These are phyloP conservation scores for Vaccinium corymbosum DNA, from an alignment of 148 eudicot genomes.

Conservation along the genomic window DNA sequence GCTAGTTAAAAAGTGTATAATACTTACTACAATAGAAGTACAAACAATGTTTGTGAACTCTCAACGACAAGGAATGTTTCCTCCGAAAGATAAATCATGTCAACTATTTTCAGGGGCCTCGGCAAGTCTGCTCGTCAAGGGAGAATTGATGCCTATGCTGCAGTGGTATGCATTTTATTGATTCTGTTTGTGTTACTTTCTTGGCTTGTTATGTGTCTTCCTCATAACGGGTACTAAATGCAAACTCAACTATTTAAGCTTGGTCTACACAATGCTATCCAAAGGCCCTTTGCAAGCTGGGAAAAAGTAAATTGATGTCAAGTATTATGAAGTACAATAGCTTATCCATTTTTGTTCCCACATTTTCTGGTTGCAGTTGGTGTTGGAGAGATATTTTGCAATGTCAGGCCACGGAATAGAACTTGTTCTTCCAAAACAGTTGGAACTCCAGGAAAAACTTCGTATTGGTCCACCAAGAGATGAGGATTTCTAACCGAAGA, in stretches of 20 bases:
- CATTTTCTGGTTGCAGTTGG: conserved; percentile 47
- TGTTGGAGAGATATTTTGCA: conserved; percentile 78
- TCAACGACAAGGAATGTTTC: not conserved
- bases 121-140: conserved; percentile 41
- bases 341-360: not conserved
- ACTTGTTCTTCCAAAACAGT: conserved; percentile 75
- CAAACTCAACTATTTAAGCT: not conserved
- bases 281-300: not conserved
- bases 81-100: not conserved
- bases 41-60: not conserved
- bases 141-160: conserved; percentile 46
- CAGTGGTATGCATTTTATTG: conserved; percentile 30
- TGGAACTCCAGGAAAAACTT: conserved; percentile 71
- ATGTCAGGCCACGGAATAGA: conserved; percentile 51
- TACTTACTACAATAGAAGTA: not conserved
- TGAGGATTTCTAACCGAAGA: conserved; percentile 20
- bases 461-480: conserved; percentile 50
- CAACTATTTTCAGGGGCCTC: conserved; percentile 34
- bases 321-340: not conserved
- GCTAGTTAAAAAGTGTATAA: not conserved
- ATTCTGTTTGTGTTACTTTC: not conserved
- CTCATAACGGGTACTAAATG: not conserved
- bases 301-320: not conserved
- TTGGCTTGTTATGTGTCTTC: not conserved
- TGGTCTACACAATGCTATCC: not conserved